Evolutionary conservation across 2,329 filamentous ascomycete species (phyloP).

Genomic region (Trichoderma hamatum): DNA sequence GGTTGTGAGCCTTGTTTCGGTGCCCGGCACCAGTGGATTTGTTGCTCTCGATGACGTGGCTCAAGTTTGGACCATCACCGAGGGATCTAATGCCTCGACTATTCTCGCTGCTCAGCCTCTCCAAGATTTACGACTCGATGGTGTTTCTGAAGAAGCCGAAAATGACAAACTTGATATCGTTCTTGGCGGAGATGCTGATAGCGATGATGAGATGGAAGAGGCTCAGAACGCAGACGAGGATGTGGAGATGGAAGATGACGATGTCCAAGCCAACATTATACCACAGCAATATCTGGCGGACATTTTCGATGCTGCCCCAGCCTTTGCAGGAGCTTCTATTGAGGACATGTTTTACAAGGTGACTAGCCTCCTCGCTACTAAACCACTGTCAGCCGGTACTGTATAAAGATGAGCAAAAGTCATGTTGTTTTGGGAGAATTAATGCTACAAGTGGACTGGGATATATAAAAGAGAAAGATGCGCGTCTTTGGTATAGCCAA

Average conservation of each 20-base stretch:
- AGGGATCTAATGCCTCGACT: conserved; percentile 59
- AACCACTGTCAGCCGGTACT: conserved; percentile 45
- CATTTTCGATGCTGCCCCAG: conserved; percentile 70
- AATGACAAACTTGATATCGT: conserved; percentile 37
- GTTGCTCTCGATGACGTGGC: conserved; percentile 75
- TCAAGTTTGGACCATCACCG: conserved; percentile 66
- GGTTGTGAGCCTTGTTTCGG: conserved; percentile 69
- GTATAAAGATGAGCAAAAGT: conserved; percentile 19
- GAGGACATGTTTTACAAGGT: conserved; percentile 78
- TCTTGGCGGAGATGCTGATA: conserved; percentile 46
- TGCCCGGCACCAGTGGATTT: conserved; percentile 69
- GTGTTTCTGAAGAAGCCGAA: conserved; percentile 36
- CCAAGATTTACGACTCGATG: conserved; percentile 56
- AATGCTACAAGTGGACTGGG: neutral
- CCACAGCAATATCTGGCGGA: conserved; percentile 68
- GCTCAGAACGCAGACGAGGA: conserved; percentile 44
- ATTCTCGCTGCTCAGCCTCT: conserved; percentile 58
- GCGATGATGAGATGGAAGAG: conserved; percentile 47
- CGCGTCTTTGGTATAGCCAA: neutral
- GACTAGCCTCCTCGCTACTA: conserved; percentile 61
- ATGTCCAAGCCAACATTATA: conserved; percentile 62
- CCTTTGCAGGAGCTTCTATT: conserved; percentile 70
- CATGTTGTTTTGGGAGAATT: neutral
- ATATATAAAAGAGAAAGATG: neutral
- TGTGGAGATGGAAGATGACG: conserved; percentile 50